phyloP scores from a whole-genome alignment of 1,284 basidiomycete genomes.

The Kwoniella shivajii region DNA sequence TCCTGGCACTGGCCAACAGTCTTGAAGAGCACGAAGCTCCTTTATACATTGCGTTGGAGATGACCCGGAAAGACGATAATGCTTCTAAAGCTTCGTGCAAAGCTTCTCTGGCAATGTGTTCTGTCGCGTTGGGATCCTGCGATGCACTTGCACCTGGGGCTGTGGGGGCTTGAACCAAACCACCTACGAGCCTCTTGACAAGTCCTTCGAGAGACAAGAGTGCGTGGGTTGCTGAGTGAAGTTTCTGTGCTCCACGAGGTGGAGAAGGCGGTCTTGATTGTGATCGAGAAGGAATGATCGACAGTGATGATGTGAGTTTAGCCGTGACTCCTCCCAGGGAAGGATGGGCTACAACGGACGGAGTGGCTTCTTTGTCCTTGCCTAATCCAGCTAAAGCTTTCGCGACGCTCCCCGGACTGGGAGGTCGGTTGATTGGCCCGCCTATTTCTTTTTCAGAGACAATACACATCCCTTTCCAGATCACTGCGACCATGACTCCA shows the following conservation, averaged over 20 bases:
- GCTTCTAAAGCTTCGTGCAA: conserved; percentile 54
- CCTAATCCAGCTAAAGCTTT: conserved; percentile 43
- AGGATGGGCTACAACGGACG: conserved; percentile 28
- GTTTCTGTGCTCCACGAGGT: conserved; percentile 29
- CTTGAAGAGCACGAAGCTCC: conserved; percentile 28
- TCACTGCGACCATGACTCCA: conserved; percentile 50
- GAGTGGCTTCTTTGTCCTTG: conserved; percentile 37
- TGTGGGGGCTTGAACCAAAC: conserved; percentile 49
- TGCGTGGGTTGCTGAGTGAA: conserved; percentile 46
- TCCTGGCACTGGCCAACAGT: conserved; percentile 24
- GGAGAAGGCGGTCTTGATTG: conserved; percentile 51
- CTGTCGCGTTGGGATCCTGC: conserved; percentile 41
- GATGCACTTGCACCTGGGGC: conserved; percentile 28
- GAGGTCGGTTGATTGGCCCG: conserved; percentile 29
- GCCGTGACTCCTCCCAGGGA: conserved; percentile 36
- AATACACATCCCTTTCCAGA: conserved; percentile 54
- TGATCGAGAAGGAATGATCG: conserved; percentile 43
- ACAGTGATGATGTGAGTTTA: conserved; percentile 42
- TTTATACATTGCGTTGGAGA: conserved; percentile 43
- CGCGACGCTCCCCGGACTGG: conserved; percentile 45
- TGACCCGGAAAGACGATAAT: conserved; percentile 47
- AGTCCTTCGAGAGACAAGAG: conserved; percentile 52
- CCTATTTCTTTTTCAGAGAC: conserved; percentile 40
- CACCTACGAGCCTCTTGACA: conserved; percentile 48
- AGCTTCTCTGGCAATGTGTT: conserved; percentile 53